phyloP scores from a whole-genome alignment of 116 monocot genomes.

The Phalaenopsis hybrid region DNA sequence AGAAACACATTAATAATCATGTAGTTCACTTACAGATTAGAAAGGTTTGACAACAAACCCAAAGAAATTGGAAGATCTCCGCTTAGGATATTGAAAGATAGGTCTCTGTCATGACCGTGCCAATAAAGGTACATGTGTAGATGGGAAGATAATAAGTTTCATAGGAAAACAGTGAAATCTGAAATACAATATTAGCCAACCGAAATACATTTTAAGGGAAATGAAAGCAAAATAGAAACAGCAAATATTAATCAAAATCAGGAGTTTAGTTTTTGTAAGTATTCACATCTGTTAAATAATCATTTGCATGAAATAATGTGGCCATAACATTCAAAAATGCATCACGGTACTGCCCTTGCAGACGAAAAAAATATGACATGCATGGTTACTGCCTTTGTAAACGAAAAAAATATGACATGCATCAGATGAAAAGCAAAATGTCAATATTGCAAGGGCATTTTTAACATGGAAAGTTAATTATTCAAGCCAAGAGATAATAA shows the following conservation, averaged over 20 bases:
- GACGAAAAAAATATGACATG: neutral
- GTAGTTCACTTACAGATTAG: slow-evolving; percentile 60
- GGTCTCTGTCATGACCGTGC: slow-evolving; percentile 42
- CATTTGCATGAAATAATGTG: neutral
- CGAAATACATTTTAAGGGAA: neutral
- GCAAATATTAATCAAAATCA: neutral
- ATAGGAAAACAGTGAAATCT: neutral
- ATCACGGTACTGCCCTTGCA: neutral
- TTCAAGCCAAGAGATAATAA: too few species aligned
- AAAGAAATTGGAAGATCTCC: slow-evolving; percentile 78
- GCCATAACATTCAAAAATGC: neutral
- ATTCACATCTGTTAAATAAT: neutral
- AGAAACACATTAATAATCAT: neutral
- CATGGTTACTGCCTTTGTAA: neutral
- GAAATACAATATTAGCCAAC: neutral
- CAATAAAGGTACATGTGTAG: neutral
- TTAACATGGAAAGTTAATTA: too few species aligned
- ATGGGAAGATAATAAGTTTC: neutral
- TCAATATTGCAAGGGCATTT: neutral
- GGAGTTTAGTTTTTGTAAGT: neutral
- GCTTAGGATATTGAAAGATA: slow-evolving; percentile 74
- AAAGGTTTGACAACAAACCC: slow-evolving; percentile 61
- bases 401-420: neutral
- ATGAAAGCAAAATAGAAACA: neutral
- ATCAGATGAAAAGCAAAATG: neutral